Evolutionary conservation across 1,139 yeast species (phyloP).

Genomic region (Hansenula lynferdii): DNA sequence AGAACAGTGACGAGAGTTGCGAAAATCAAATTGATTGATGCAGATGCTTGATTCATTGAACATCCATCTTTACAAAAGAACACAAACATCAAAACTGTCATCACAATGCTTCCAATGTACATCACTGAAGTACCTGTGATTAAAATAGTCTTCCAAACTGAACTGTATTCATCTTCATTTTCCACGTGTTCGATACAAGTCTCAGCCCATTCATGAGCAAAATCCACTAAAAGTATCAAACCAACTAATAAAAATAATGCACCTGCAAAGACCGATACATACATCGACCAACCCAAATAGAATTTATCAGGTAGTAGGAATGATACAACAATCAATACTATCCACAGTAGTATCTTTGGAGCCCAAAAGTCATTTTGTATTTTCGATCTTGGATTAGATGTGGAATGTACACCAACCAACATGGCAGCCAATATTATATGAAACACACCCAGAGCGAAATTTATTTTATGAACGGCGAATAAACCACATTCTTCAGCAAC

Average conservation of each 20-base stretch:
- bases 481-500: constrained; percentile 91
- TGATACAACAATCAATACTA: constrained; percentile 51
- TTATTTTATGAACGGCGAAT: constrained; percentile 87
- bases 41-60: constrained; percentile 86
- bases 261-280: constrained; percentile 80
- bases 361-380: constrained; percentile 94
- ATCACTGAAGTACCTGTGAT: constrained; percentile 83
- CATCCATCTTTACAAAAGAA: constrained; percentile 86
- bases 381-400: constrained; percentile 73
- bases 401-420: constrained; percentile 70
- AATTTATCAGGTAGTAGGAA: constrained; percentile 85
- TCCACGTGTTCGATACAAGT: constrained; percentile 90
- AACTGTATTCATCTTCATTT: constrained; percentile 64
- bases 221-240: constrained; percentile 83
- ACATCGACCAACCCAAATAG: constrained; percentile 87
- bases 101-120: constrained; percentile 69
- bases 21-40: constrained; percentile 67
- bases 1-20: constrained; percentile 59
- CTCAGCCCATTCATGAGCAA: constrained; percentile 99
- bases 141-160: constrained; percentile 74
- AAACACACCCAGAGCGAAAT: constrained; percentile 78
- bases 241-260: constrained; percentile 87
- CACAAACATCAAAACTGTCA: constrained; percentile 76
- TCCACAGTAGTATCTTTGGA: constrained; percentile 61
- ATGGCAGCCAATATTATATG: constrained; percentile 70